phyloP scores from a whole-genome alignment of 305 asterid genomes.

The Ruellia speciosa region DNA sequence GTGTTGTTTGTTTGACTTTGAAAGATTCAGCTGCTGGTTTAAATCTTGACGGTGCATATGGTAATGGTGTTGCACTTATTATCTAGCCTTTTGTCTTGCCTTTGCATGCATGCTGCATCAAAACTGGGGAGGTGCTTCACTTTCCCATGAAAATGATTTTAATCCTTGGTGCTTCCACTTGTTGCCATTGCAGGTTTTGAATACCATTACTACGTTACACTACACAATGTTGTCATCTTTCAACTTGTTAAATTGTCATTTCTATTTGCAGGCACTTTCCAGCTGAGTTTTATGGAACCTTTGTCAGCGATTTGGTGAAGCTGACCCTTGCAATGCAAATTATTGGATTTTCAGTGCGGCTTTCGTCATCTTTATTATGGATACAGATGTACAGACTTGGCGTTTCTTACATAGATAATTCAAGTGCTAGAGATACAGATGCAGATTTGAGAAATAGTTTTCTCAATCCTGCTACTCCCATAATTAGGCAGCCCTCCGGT shows the following conservation, averaged over 20 bases:
- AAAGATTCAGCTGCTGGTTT: not conserved
- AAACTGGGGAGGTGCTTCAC: slow-evolving; percentile 12
- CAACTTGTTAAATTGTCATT: slow-evolving; percentile 4
- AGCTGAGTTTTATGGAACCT: slow-evolving; percentile 51
- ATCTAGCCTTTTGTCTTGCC: not conserved
- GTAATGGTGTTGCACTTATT: not conserved
- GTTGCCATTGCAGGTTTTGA: slow-evolving; percentile 7
- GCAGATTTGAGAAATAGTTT: slow-evolving; percentile 73
- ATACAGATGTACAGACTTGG: slow-evolving; percentile 95
- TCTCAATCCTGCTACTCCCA: slow-evolving; percentile 73
- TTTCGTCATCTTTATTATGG: slow-evolving; percentile 78
- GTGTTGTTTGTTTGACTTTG: not conserved
- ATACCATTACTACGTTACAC: slow-evolving; percentile 6
- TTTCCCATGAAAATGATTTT: slow-evolving; percentile 6
- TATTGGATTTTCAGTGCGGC: slow-evolving; percentile 65
- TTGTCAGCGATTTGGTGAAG: slow-evolving; percentile 63
- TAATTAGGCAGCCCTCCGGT: slow-evolving; percentile 45
- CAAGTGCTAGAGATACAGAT: slow-evolving; percentile 54
- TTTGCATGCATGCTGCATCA: not conserved
- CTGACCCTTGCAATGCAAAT: slow-evolving; percentile 81
- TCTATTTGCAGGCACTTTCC: slow-evolving; percentile 61
- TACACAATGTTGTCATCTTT: slow-evolving; percentile 12
- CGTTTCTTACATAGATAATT: slow-evolving; percentile 50
- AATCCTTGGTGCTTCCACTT: slow-evolving; percentile 5
- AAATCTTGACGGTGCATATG: not conserved